Evolutionary conservation across 2,329 filamentous ascomycete genomes (phyloP).

Genomic region (Colletotrichum tamarilloi): DNA sequence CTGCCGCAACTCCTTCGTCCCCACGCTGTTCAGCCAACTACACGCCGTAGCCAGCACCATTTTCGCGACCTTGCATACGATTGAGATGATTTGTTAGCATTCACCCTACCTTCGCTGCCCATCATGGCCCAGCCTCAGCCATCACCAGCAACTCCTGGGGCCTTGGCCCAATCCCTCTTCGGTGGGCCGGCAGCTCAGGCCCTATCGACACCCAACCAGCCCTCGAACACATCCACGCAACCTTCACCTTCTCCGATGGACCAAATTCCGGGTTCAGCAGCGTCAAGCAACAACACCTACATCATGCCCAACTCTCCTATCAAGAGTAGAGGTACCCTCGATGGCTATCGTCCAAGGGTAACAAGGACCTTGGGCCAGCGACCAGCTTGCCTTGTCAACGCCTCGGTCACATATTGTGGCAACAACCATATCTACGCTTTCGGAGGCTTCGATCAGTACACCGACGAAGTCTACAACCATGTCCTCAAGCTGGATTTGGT

Average conservation of each 20-base stretch:
- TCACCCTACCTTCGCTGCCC: not conserved
- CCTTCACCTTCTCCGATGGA: conserved; percentile 44
- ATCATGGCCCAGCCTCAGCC: conserved; percentile 51
- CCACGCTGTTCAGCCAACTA: not conserved
- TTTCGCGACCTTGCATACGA: conserved; percentile 6
- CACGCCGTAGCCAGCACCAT: not conserved
- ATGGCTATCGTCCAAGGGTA: conserved; percentile 87
- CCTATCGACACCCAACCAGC: conserved; percentile 39
- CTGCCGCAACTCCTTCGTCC: not conserved
- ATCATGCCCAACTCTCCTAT: conserved; percentile 89
- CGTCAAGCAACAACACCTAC: conserved; percentile 81
- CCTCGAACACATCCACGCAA: conserved; percentile 43
- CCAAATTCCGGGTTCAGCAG: conserved; percentile 59
- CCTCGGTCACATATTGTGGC: conserved; percentile 97
- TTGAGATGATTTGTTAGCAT: conserved; percentile 32
- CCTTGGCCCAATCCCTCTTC: conserved; percentile 58
- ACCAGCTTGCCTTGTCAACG: conserved; percentile 95
- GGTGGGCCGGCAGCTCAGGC: conserved; percentile 50
- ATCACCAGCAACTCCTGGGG: conserved; percentile 55
- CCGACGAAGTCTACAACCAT: conserved; percentile 99
- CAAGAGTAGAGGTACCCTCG: conserved; percentile 71
- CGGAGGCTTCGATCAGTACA: conserved; percentile 98
- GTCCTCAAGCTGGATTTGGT: conserved; percentile 89
- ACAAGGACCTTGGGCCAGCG: conserved; percentile 82
- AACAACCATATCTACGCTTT: conserved; percentile 99